A percentile compares a stretch with the other conserved stretches of the same genome.
phyloP scores from a whole-genome alignment of 73 alveolate species.

The Paramecium sonneborni region DNA sequence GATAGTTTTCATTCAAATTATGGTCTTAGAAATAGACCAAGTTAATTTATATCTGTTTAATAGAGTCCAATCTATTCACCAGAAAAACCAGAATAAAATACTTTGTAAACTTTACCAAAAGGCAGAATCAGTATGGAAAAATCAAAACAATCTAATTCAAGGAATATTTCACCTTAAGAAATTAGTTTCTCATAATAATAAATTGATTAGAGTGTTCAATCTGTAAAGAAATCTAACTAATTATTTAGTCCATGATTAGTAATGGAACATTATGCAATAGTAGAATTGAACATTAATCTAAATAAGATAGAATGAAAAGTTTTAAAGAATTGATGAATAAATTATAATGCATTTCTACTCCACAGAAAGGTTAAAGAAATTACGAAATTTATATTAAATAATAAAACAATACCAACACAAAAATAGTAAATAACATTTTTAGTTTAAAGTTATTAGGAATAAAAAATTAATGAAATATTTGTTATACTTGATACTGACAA shows the following conservation, averaged over 20 bases:
- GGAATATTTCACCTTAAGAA: background rate
- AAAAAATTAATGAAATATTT: slow-evolving; percentile 30
- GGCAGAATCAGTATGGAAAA: background rate
- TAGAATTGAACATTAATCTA: background rate
- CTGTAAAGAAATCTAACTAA: background rate
- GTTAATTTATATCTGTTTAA: background rate
- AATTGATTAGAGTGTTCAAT: background rate
- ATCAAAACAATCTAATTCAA: background rate
- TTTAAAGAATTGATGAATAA: slow-evolving; percentile 29
- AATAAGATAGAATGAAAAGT: background rate
- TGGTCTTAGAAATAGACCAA: background rate
- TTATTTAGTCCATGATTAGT: background rate
- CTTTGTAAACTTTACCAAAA: slow-evolving; percentile 7
- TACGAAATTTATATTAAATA: background rate
- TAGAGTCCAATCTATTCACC: background rate
- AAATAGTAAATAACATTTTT: background rate
- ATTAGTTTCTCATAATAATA: slow-evolving; percentile 19
- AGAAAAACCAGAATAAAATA: background rate
- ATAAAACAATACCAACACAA: background rate
- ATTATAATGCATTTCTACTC: slow-evolving; percentile 7
- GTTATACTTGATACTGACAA: background rate
- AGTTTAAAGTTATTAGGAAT: slow-evolving; percentile 42
- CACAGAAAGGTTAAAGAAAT: slow-evolving; percentile 1
- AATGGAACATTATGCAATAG: slow-evolving; percentile 19
- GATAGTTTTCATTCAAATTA: background rate